phyloP scores from a whole-genome alignment of 1,284 basidiomycete genomes.

The Moniliophthora roreri region DNA sequence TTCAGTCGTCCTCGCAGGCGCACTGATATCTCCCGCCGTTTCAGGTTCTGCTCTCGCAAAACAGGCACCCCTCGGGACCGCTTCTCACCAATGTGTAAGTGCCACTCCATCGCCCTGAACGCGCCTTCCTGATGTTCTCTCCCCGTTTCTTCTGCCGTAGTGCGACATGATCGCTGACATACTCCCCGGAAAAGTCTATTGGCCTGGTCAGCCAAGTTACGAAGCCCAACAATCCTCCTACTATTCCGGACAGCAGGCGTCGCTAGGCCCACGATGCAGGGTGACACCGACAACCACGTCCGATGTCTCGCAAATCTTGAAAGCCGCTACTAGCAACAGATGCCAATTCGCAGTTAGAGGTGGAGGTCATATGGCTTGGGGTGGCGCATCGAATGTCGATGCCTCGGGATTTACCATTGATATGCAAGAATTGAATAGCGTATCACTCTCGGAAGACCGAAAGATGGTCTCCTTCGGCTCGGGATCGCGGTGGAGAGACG shows the following conservation, averaged over 20 bases:
- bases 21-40: neutral
- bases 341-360: conserved; percentile 18
- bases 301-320: conserved; percentile 16
- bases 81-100: neutral
- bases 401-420: conserved; percentile 19
- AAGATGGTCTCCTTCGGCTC: conserved; percentile 15
- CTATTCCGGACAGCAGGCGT: conserved; percentile 15
- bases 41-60: neutral
- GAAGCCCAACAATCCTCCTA: conserved; percentile 14
- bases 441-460: conserved; percentile 13
- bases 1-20: neutral
- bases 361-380: conserved; percentile 19
- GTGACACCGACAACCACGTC: conserved; percentile 11
- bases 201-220: conserved; percentile 5
- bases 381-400: conserved; percentile 19
- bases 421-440: conserved; percentile 11
- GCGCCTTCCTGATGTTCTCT: neutral
- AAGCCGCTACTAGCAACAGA: conserved; percentile 4
- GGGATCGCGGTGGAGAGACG: conserved; percentile 18
- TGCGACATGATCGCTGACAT: neutral
- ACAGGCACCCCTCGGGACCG: neutral
- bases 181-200: conserved; percentile 8
- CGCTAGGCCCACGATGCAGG: conserved; percentile 14
- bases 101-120: neutral
- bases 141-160: neutral